Percentiles rank a stretch among this genome's conserved stretches.
These are phyloP conservation scores for Leccinum boreale DNA, from an alignment of 768 basidiomycete species.

Conservation along the genomic window DNA sequence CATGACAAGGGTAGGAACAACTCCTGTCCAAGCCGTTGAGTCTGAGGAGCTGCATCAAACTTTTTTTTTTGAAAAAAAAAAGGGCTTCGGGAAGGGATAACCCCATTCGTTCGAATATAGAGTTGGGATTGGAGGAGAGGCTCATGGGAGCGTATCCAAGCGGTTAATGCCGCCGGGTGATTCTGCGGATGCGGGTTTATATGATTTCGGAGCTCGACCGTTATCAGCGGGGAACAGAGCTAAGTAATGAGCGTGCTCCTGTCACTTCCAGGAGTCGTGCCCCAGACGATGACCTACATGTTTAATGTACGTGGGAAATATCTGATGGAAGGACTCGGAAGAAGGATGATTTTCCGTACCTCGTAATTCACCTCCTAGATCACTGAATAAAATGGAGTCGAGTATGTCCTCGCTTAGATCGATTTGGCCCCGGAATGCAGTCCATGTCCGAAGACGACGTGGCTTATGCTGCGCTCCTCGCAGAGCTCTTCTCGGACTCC, in stretches of 20 bases:
- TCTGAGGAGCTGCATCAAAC: neutral
- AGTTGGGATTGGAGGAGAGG: neutral
- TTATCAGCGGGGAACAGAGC: too few relatives aligned
- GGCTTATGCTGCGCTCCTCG: constrained; percentile 28
- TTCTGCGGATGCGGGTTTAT: neutral
- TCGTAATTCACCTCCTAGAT: neutral
- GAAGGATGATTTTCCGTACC: neutral
- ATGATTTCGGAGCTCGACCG: neutral
- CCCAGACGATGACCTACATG: too few relatives aligned
- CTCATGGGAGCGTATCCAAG: neutral
- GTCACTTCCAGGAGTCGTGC: too few relatives aligned
- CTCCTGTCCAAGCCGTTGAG: neutral
- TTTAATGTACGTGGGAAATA: too few relatives aligned
- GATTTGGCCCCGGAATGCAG: constrained; percentile 7
- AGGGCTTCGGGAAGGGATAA: neutral
- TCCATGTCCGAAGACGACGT: constrained; percentile 31
- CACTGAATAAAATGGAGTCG: constrained; percentile 21
- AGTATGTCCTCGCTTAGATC: neutral
- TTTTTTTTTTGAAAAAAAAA: neutral
- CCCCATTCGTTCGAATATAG: neutral
- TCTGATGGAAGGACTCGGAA: too few relatives aligned
- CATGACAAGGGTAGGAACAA: neutral
- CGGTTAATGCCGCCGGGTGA: neutral
- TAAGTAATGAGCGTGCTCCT: too few relatives aligned
- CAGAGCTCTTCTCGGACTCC: constrained; percentile 24